These are phyloP conservation scores for Rhizoclosmatium sp. DNA, from an alignment of 192 early-diverging fungal genomes.

Conservation along the genomic window DNA sequence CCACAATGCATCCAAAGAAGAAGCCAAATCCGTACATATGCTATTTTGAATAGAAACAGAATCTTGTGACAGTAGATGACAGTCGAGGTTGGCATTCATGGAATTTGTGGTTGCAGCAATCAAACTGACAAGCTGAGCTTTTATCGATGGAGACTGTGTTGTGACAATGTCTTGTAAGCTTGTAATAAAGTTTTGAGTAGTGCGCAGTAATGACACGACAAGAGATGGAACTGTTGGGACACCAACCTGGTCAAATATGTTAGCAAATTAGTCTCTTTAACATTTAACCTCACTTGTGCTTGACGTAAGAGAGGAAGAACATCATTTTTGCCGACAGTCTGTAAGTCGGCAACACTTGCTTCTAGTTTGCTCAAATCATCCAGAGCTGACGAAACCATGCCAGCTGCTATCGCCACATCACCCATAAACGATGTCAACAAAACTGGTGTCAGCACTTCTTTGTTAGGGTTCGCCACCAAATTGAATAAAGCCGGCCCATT, in stretches of 20 bases:
- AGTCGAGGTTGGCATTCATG: background rate
- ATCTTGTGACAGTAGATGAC: conserved; percentile 7
- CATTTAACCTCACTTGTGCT: no score
- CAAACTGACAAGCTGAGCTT: background rate
- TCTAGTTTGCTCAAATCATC: no score
- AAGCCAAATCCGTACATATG: background rate
- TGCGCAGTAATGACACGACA: background rate
- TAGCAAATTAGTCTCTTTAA: no score
- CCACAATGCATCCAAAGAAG: conserved; percentile 14
- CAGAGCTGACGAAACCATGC: background rate
- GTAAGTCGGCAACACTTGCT: no score
- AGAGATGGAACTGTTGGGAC: background rate
- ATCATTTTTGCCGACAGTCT: no score
- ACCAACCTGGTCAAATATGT: background rate
- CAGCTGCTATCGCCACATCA: background rate
- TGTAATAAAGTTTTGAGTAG: background rate
- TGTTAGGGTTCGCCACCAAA: background rate
- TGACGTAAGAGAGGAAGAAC: no score
- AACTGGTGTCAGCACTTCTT: background rate
- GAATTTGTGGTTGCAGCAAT: background rate
- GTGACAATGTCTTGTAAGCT: background rate
- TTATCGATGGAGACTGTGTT: background rate
- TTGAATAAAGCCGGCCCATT: background rate
- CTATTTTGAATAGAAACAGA: conserved; percentile 7
- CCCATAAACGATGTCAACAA: background rate